Evolutionary conservation across 306 rosid species (phyloP), one percentile per base, ranked within the genome.

Genomic region (Inga oerstediana): DNA sequence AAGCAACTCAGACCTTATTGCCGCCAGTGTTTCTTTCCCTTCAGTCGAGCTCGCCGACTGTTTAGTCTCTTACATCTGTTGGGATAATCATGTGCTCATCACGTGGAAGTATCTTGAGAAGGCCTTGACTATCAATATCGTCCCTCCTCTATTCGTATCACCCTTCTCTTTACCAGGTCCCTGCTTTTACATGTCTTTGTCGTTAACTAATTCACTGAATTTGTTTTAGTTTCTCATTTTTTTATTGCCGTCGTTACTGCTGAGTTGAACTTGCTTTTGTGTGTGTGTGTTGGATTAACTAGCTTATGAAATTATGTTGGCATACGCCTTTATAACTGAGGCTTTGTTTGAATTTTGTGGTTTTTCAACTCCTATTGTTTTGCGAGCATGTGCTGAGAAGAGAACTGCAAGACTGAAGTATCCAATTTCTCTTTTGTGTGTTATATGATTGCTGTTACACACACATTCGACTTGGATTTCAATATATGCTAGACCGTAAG

Each of bases 21-120:
- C 94, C 10, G 87, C 88, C 48, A 87, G 85, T 69, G 86, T 90
- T 24, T 12, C 90, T 19, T 68, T 96, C 76, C 99, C 98, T 17
- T 96, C 98, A 10, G 84, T 86, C 51, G 94, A 96, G 82, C 93
- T 96, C 62, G 93, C 99, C 10, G 91, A 86, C 74, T 84, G 85
- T 78, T 84, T 92, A 72, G 97, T 96, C 62, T 90, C 98, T 78
- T 92, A 87, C 82, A 90, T 93, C 86, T 96, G 93, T 82, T 93
- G 97, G 92, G 88, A 67, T 7, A 87, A 89, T 74, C 91, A 93
- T 83, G 90, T 85, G 45, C 92, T 98, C 7, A 74, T 88, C 85
- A 80, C 88, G 39, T 96, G 99, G 99, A 96, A 96, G 91, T 85
- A 91, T 66, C 96, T 96, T 4, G 91, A 93, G 84, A 85, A 84